Conservation (phyloP, 2,329 filamentous ascomycete species). For the Aschersonia sp. region DNA sequence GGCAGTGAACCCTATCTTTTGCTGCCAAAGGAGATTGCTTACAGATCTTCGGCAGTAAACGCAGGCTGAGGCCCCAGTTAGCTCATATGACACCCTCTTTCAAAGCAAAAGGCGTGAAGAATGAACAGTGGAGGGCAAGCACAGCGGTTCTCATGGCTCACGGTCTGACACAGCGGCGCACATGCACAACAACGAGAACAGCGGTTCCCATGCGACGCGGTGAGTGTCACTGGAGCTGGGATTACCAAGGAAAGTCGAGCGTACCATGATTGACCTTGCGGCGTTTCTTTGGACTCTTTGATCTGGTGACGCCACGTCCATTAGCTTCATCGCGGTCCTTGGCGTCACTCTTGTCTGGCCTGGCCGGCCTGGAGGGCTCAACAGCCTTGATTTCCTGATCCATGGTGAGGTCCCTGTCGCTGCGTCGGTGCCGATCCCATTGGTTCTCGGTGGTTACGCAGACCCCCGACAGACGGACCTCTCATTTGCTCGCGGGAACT, state of each 20-base stretch:
- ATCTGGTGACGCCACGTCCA: background rate
- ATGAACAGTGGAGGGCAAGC: background rate
- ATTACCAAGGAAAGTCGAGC: conserved; percentile 14
- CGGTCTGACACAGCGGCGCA: background rate
- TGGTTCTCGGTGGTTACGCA: conserved; percentile 16
- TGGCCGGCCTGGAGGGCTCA: conserved; percentile 15
- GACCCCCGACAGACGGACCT: conserved; percentile 12
- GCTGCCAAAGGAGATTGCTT: conserved; percentile 29
- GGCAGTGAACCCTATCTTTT: too few species aligned
- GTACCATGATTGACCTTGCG: conserved; percentile 83
- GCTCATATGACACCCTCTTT: background rate
- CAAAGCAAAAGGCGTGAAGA: too few species aligned
- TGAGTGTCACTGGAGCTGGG: background rate
- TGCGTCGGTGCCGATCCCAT: conserved; percentile 14
- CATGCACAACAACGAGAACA: background rate
- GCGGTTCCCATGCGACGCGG: background rate
- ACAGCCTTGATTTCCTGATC: conserved; percentile 15
- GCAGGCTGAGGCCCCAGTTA: conserved; percentile 41
- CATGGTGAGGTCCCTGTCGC: conserved; percentile 16
- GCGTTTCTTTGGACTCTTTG: conserved; percentile 62
- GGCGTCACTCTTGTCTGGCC: conserved; percentile 6
- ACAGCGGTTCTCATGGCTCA: background rate
- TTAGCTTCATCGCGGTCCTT: conserved; percentile 1
- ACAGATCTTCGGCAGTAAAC: conserved; percentile 84
- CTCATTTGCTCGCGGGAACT: conserved; percentile 15